phyloP scores from a whole-genome alignment of 2,329 filamentous ascomycete species.

The Phyllosticta citriasiana region DNA sequence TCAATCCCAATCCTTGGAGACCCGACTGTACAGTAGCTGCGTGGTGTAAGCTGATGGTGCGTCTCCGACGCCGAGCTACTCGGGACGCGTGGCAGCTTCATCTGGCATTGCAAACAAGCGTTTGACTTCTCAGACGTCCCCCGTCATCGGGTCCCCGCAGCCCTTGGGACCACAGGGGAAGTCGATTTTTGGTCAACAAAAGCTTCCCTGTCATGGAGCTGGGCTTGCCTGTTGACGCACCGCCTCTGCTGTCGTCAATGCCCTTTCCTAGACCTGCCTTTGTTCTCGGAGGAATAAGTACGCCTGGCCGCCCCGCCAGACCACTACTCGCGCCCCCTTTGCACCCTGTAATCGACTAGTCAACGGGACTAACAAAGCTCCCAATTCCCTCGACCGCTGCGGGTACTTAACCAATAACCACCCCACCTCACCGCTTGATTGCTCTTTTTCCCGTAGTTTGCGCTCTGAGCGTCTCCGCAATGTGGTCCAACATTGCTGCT shows the following conservation, averaged over 20 bases:
- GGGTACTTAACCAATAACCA: not conserved
- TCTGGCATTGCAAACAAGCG: conserved; percentile 1
- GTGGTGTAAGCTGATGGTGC: conserved; percentile 10
- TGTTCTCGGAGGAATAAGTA: not conserved
- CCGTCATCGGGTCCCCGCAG: conserved; percentile 7
- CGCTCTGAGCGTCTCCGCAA: not conserved
- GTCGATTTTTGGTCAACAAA: not conserved
- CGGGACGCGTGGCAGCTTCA: conserved; percentile 1
- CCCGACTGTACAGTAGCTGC: conserved; percentile 3
- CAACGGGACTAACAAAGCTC: conserved; percentile 6
- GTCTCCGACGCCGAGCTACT: conserved; percentile 5
- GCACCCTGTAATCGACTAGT: not conserved
- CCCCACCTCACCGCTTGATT: not conserved
- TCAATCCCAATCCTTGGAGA: conserved; percentile 1
- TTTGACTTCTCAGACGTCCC: not conserved
- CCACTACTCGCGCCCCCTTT: not conserved
- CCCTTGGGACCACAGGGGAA: not conserved
- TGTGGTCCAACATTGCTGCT: conserved; percentile 6
- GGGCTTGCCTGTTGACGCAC: not conserved
- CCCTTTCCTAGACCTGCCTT: not conserved
- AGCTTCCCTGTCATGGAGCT: conserved; percentile 1
- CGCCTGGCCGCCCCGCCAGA: not conserved
- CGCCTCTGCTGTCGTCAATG: not conserved
- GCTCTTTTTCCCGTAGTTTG: not conserved
- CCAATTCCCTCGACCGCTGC: not conserved